phyloP scores from a whole-genome alignment of 805 yeast genomes.

The Monosporozyma yasuniensis region DNA sequence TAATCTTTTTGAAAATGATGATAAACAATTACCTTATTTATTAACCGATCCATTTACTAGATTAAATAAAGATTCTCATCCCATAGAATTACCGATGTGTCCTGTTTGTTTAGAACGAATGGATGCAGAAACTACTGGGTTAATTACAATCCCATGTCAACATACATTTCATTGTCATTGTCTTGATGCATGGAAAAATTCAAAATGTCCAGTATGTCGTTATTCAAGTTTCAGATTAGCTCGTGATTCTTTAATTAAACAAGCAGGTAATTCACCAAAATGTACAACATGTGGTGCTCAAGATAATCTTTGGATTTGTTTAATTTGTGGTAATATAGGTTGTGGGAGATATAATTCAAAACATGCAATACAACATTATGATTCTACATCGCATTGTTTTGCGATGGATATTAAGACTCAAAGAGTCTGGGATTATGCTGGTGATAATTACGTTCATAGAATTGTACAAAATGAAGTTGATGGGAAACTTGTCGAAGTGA shows the following conservation, averaged over 20 bases:
- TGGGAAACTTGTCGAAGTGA: conserved; percentile 80
- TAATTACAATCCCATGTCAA: conserved; percentile 82
- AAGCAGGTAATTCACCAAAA: conserved; percentile 20
- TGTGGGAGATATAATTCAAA: conserved; percentile 82
- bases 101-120: conserved; percentile 87
- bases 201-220: conserved; percentile 84
- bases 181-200: conserved; percentile 80
- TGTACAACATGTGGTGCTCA: conserved; percentile 53
- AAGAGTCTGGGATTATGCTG: conserved; percentile 91
- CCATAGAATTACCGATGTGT: conserved; percentile 74
- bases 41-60: conserved; percentile 65
- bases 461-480: conserved; percentile 76
- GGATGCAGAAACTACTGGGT: conserved; percentile 73
- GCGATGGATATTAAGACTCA: conserved; percentile 82
- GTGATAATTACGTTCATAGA: conserved; percentile 83
- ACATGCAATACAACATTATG: conserved; percentile 79
- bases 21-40: conserved; percentile 47
- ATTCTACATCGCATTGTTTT: conserved; percentile 73
- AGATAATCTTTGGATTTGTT: conserved; percentile 76
- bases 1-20: conserved; percentile 12
- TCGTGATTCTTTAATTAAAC: conserved; percentile 21
- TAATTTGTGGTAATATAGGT: conserved; percentile 86
- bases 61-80: conserved; percentile 13
- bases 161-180: conserved; percentile 91
- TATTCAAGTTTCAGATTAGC: conserved; percentile 44